These are phyloP conservation scores for Candida nitratophila DNA, from an alignment of 805 yeast species.

Conservation along the genomic window DNA sequence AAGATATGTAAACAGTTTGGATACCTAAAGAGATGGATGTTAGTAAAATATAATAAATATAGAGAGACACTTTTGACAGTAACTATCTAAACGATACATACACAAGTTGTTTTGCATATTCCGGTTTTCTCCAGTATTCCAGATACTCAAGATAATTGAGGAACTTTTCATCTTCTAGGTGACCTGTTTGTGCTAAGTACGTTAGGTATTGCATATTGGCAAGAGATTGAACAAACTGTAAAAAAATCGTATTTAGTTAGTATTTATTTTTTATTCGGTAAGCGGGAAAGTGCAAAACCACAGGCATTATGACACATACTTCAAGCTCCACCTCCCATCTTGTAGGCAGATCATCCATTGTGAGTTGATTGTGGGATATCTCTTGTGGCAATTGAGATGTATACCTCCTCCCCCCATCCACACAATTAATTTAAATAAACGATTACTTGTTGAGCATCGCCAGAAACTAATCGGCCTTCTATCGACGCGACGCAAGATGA, in stretches of 20 bases:
- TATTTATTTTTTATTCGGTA: no score
- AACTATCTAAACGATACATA: conserved; percentile 15
- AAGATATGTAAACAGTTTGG: conserved; percentile 86
- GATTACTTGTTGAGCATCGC: no score
- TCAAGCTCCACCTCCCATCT: conserved; percentile 72
- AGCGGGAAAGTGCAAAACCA: no score
- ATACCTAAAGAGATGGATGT: conserved; percentile 32
- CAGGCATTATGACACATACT: neutral
- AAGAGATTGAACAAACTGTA: conserved; percentile 79
- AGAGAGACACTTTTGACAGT: no score
- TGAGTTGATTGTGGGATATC: neutral
- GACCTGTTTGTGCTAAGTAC: conserved; percentile 78
- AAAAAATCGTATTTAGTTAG: no score
- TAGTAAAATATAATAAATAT: neutral
- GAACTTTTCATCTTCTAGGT: conserved; percentile 64
- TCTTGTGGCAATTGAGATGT: neutral
- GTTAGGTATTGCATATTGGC: conserved; percentile 86
- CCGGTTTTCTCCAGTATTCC: conserved; percentile 77
- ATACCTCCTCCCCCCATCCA: neutral
- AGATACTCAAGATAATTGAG: conserved; percentile 71
- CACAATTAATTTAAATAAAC: no score
- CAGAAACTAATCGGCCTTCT: no score
- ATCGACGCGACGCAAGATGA: neutral
- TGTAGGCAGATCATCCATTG: conserved; percentile 44
- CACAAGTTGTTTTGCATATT: conserved; percentile 62